Percentiles rank a stretch among this genome's conserved stretches.
Conservation (phyloP, 805 yeast species). For the Metschnikowia bowlesiae region DNA sequence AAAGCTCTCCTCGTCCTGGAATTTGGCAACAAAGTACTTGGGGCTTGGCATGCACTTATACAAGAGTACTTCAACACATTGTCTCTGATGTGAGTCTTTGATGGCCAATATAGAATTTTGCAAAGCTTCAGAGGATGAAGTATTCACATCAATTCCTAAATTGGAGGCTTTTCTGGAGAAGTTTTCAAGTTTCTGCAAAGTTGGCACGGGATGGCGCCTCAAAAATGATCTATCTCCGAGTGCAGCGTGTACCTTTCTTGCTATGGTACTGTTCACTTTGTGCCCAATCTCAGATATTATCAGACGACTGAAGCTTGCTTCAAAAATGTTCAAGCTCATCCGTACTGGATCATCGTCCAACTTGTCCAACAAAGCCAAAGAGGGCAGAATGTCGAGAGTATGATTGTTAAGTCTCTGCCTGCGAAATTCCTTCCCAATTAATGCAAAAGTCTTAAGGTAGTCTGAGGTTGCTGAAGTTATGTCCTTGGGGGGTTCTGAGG, state of each 20-base stretch:
- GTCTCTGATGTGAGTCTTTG: constrained; percentile 57
- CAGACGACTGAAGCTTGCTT: constrained; percentile 50
- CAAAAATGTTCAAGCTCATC: constrained; percentile 68
- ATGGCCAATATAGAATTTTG: constrained; percentile 66
- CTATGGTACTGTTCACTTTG: constrained; percentile 80
- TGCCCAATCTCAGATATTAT: constrained; percentile 72
- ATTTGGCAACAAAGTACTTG: constrained; percentile 84
- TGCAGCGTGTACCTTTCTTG: constrained; percentile 68
- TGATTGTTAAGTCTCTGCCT: constrained; percentile 58
- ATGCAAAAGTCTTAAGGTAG: constrained; percentile 57
- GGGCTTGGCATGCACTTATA: constrained; percentile 82
- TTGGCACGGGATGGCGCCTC: constrained; percentile 84
- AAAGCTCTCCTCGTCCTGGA: constrained; percentile 70
- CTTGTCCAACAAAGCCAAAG: constrained; percentile 67
- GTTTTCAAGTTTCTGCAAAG: constrained; percentile 72
- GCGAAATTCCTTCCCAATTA: constrained; percentile 65
- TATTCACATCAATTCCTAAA: constrained; percentile 66
- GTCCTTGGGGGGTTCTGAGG: constrained; percentile 20
- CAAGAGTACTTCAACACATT: constrained; percentile 73
- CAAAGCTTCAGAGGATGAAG: constrained; percentile 65
- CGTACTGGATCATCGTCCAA: constrained; percentile 81
- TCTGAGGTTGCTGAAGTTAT: constrained; percentile 56
- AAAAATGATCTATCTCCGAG: constrained; percentile 79
- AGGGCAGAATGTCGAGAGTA: constrained; percentile 44
- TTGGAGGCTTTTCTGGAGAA: constrained; percentile 67